Conservation (phyloP, 495 filamentous ascomycete species). For the Penicillium fimorum region DNA sequence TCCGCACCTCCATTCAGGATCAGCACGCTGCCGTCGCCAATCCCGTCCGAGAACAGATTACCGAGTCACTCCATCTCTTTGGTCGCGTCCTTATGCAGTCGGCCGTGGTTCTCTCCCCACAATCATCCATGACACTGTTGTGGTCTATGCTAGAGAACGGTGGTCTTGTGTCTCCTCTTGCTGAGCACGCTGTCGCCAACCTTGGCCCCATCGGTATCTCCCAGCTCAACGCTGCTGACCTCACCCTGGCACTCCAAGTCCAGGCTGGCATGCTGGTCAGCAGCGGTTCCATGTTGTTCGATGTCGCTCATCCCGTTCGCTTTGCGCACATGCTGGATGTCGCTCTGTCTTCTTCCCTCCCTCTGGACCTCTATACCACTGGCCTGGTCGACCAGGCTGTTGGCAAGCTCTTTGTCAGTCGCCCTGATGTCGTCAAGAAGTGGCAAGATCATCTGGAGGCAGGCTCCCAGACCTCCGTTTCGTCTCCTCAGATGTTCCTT, state of each 20-base stretch:
- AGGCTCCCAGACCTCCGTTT: conserved; percentile 29
- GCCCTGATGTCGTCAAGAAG: conserved; percentile 55
- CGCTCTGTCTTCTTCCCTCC: conserved; percentile 46
- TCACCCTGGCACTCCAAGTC: conserved; percentile 60
- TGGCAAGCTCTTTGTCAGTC: conserved; percentile 49
- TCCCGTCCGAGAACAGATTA: conserved; percentile 68
- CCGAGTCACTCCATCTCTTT: conserved; percentile 82
- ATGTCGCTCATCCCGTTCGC: conserved; percentile 55
- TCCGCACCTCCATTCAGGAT: conserved; percentile 55
- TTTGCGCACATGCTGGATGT: conserved; percentile 62
- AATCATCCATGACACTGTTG: conserved; percentile 58
- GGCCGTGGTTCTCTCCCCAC: conserved; percentile 47
- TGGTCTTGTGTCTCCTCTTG: conserved; percentile 58
- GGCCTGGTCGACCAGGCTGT: conserved; percentile 57
- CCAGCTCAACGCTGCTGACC: conserved; percentile 54
- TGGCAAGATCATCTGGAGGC: conserved; percentile 57
- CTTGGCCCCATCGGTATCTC: conserved; percentile 59
- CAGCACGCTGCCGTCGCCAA: conserved; percentile 28
- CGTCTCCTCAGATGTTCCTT: conserved; percentile 13
- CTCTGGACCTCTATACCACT: conserved; percentile 51
- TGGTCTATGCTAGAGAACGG: conserved; percentile 76
- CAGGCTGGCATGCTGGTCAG: conserved; percentile 61
- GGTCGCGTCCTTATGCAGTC: conserved; percentile 52
- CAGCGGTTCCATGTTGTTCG: conserved; percentile 41
- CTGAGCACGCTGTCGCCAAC: conserved; percentile 60